A percentile compares a stretch with the other conserved stretches of the same genome.
phyloP scores from a whole-genome alignment of 495 filamentous ascomycete genomes.

The Chlorociboria aeruginascens region DNA sequence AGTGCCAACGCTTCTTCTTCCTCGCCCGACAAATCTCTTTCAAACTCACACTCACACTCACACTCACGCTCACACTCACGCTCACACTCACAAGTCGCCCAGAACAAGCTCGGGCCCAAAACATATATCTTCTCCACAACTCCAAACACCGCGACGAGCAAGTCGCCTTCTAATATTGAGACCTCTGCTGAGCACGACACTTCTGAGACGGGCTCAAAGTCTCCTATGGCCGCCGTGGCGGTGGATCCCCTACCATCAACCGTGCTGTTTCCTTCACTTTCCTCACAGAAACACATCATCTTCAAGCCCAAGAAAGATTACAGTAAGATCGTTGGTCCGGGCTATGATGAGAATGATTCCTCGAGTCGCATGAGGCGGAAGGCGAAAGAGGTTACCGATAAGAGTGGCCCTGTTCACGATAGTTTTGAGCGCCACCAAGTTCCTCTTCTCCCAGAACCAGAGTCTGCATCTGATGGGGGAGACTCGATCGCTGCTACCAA shows the following conservation, averaged over 20 bases:
- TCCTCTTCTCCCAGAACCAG: conserved; percentile 2
- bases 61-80: no score
- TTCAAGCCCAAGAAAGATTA: neutral
- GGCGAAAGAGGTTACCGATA: conserved; percentile 8
- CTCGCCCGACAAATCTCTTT: conserved; percentile 1
- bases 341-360: conserved; percentile 1
- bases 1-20: neutral
- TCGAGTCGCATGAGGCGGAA: conserved; percentile 6
- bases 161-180: neutral
- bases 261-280: neutral
- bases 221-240: conserved; percentile 13
- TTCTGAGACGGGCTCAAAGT: no score
- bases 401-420: conserved; percentile 1
- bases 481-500: conserved; percentile 3
- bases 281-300: neutral
- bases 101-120: conserved; percentile 9
- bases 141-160: no score
- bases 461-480: conserved; percentile 12
- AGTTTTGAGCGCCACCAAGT: conserved; percentile 16
- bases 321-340: neutral
- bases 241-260: neutral
- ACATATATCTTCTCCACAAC: conserved; percentile 11
- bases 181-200: neutral
- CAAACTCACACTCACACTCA: conserved; percentile 17
- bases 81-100: conserved; percentile 8